A percentile compares a stretch with the other conserved stretches of the same genome.
Conservation (phyloP, 768 basidiomycete genomes). For the Suillus ampliporus region DNA sequence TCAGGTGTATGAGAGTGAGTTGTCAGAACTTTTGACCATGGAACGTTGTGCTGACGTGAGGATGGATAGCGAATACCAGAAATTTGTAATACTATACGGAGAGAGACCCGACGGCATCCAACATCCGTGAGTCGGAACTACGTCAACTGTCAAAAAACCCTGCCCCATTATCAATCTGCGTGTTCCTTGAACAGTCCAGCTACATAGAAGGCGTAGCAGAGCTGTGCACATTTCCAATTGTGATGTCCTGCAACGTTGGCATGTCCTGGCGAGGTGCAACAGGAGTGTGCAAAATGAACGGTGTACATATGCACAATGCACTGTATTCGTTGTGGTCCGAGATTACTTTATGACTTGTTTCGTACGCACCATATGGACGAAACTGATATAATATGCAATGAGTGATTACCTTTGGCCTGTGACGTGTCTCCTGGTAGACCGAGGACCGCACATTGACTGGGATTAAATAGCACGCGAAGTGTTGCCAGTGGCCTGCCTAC, state of each 20-base stretch:
- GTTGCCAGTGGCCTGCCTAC: neutral
- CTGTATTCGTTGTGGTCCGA: neutral
- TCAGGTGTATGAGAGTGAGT: neutral
- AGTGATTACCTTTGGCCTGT: neutral
- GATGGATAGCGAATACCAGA: neutral
- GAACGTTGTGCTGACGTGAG: neutral
- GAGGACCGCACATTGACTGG: neutral
- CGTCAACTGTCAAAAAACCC: too few species aligned
- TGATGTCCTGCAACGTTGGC: neutral
- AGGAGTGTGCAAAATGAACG: neutral
- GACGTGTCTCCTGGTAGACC: too few species aligned
- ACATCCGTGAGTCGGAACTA: too few species aligned
- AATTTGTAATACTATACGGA: neutral
- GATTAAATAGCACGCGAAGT: neutral
- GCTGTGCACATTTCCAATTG: neutral
- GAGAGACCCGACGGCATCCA: too few species aligned
- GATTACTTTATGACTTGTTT: neutral
- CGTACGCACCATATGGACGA: neutral
- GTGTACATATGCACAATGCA: neutral
- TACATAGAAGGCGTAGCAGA: too few species aligned
- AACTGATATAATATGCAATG: neutral
- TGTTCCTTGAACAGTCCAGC: neutral
- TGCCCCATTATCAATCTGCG: too few species aligned
- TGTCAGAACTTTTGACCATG: neutral
- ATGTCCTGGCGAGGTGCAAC: neutral